phyloP scores from a whole-genome alignment of 139 green algal species.

The Edaphochlamys debaryana region DNA sequence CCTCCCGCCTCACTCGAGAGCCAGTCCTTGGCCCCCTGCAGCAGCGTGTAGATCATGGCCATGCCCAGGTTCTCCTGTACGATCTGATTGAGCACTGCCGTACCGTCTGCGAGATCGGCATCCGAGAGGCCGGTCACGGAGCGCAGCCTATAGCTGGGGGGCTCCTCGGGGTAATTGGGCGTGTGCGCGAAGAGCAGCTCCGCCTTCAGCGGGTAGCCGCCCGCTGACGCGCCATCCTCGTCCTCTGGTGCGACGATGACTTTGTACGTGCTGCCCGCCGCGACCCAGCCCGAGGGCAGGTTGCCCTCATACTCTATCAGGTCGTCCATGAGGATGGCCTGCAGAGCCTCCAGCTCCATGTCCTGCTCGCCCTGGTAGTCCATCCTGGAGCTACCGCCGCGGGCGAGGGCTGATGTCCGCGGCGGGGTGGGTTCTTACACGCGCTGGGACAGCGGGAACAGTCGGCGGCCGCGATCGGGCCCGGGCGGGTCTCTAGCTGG shows the following conservation, averaged over 20 bases:
- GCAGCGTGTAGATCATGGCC: slow-evolving; percentile 85
- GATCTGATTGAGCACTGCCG: slow-evolving; percentile 26
- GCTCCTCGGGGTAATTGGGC: slow-evolving; percentile 67
- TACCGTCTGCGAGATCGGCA: slow-evolving; percentile 66
- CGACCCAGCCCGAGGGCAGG: slow-evolving; percentile 51
- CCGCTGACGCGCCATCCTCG: background rate
- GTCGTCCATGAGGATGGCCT: slow-evolving; percentile 73
- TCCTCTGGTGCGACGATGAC: slow-evolving; percentile 39
- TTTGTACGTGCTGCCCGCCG: slow-evolving; percentile 50
- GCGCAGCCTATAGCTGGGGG: slow-evolving; percentile 64
- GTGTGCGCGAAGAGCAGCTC: slow-evolving; percentile 73
- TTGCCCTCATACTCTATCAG: slow-evolving; percentile 62
- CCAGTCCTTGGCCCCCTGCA: slow-evolving; percentile 80
- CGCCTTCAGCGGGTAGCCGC: slow-evolving; percentile 44
- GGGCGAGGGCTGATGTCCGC: too few species aligned
- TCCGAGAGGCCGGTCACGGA: slow-evolving; percentile 75
- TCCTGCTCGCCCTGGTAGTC: slow-evolving; percentile 67
- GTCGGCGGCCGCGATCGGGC: too few species aligned
- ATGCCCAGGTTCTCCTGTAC: slow-evolving; percentile 79
- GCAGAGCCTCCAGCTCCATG: slow-evolving; percentile 74
- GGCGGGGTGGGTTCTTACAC: too few species aligned
- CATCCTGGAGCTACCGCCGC: too few species aligned
- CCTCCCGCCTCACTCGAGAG: slow-evolving; percentile 48
- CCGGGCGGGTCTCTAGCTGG: too few species aligned
- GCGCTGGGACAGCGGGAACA: too few species aligned